Base-by-base conservation (phyloP, 225 moss, liverwort and hornwort species). In the Sphagnum contortum region DNA sequence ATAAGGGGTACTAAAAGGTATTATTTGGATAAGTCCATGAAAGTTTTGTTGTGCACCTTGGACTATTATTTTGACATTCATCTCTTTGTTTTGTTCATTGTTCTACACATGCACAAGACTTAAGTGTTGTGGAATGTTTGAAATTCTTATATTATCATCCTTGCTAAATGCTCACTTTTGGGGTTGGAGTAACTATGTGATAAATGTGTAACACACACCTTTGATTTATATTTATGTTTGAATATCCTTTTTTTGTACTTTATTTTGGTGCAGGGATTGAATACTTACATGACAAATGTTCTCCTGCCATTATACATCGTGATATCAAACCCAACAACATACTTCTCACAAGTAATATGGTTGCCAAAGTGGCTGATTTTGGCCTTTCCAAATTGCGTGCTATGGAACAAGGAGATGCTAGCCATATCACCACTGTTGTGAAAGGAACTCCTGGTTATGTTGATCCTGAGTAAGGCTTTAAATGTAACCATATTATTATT, bases 321-420 rank as follows among this genome's bases (percentile, higher is more conserved):
- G 81, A 87, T 57, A 62, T 84, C 12, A 87, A 83, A 69, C 79
- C 72, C 57, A 75, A 55, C 44, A 89, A 89, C 56, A 86, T 86
- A 55, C 86, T 89, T 57, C 86, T 86, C 44, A 81, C 80, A n/a
- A 64, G 66, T 54, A 77, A 65, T 0, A 50, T 66, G 44, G 75
- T 72, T 64, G 77, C 84, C 7, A 88, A 82, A 72, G 79, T 84
- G 61, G 74, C 81, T 29, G 88, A 88, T 65, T 88, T 84, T 65
- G 88, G 88, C 29, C 84, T 84, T 54, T 84, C 75, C 54, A 88
- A 80, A 71, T 8, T 75, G 47, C 54, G 75, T 64, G 68, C 61
- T 5, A 56, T 53, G 48, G 72, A 72, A 12, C 67, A 76, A 63
- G 48, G 9, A 44, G 56, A 11, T 13, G 13, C 71, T 48, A 70